Conservation (phyloP, 1,284 basidiomycete species). For the Ustilago nuda region DNA sequence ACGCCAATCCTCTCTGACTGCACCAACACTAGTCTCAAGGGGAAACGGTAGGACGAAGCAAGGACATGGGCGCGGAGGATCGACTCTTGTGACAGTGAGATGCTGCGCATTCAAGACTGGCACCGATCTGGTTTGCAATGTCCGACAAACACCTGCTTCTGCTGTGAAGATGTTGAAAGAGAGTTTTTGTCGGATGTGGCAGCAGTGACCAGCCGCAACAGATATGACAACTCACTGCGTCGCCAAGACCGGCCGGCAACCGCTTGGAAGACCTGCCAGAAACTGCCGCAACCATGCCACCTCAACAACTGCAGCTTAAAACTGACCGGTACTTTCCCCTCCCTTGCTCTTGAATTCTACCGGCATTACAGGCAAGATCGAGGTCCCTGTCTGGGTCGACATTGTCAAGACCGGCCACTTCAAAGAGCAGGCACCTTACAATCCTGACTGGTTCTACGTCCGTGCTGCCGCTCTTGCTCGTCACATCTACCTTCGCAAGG, state of each 20-base stretch:
- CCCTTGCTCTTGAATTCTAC: neutral
- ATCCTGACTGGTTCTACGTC: slow-evolving; percentile 99
- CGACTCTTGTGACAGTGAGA: too few relatives aligned
- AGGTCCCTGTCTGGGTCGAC: slow-evolving; percentile 99
- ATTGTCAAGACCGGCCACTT: slow-evolving; percentile 97
- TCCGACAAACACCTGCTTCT: too few relatives aligned
- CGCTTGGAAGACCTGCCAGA: slow-evolving; percentile 1
- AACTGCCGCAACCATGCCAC: neutral
- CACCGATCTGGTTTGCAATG: too few relatives aligned
- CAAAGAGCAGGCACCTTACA: slow-evolving; percentile 99
- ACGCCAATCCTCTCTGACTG: too few relatives aligned
- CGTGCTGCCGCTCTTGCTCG: slow-evolving; percentile 98
- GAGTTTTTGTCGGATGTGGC: too few relatives aligned
- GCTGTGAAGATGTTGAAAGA: too few relatives aligned
- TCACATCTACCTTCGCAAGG: slow-evolving; percentile 99
- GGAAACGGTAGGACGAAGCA: too few relatives aligned
- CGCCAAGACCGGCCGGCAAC: neutral
- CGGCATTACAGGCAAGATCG: slow-evolving; percentile 79
- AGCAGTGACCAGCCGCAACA: too few relatives aligned
- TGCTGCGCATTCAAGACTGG: too few relatives aligned
- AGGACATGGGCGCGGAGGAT: too few relatives aligned
- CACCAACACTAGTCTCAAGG: too few relatives aligned
- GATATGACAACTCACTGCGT: neutral
- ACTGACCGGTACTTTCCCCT: neutral
- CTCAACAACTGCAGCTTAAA: neutral